These are phyloP conservation scores for Aspergillus versicolor DNA, from an alignment of 2,329 filamentous ascomycete species.

Conservation along the genomic window DNA sequence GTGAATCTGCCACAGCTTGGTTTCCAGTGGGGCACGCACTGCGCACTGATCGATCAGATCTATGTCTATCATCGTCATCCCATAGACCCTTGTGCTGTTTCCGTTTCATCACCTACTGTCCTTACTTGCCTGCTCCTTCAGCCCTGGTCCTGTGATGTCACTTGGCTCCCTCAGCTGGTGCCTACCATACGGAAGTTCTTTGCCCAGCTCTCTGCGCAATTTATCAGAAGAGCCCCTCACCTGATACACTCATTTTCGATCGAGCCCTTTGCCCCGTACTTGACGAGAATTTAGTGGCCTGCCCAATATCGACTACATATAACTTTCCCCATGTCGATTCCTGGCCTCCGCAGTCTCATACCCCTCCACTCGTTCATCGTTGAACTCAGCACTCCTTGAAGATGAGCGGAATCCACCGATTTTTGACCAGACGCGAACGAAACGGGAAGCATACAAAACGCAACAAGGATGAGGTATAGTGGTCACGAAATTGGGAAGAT, in stretches of 20 bases:
- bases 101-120: background rate
- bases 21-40: background rate
- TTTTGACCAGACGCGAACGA: slow-evolving; percentile 41
- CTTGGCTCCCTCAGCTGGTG: slow-evolving; percentile 18
- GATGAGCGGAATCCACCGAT: slow-evolving; percentile 45
- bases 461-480: slow-evolving; percentile 35
- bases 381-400: slow-evolving; percentile 4
- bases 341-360: slow-evolving; percentile 6
- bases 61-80: slow-evolving; percentile 3
- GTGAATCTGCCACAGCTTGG: background rate
- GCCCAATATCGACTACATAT: slow-evolving; percentile 15
- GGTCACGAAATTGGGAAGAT: background rate
- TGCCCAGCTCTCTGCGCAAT: slow-evolving; percentile 2
- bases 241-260: slow-evolving; percentile 24
- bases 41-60: background rate
- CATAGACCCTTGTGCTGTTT: background rate
- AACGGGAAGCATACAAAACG: slow-evolving; percentile 29
- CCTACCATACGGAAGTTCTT: slow-evolving; percentile 14
- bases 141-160: slow-evolving; percentile 22
- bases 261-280: slow-evolving; percentile 14
- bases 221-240: slow-evolving; percentile 21
- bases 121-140: background rate
- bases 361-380: slow-evolving; percentile 6
- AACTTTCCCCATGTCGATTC: slow-evolving; percentile 26
- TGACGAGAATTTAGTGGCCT: slow-evolving; percentile 30